Percentiles rank a stretch among this genome's conserved stretches.
Conservation (phyloP, 2,329 filamentous ascomycete genomes). For the Teratosphaeria nubilosa region DNA sequence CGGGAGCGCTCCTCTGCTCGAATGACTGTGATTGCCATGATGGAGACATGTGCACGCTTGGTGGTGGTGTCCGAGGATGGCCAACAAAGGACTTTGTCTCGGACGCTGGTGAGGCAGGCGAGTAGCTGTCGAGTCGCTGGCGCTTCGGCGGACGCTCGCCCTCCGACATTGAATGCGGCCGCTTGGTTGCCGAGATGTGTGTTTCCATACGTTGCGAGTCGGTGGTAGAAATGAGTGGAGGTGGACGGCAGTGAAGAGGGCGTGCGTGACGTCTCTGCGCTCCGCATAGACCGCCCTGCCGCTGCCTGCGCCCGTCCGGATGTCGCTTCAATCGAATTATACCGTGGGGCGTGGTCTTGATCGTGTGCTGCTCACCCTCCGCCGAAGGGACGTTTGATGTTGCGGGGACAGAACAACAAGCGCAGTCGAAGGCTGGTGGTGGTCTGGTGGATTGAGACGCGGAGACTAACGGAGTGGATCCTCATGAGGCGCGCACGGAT, state of each 20-base stretch:
- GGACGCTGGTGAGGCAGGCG: conserved; percentile 35
- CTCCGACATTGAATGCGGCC: conserved; percentile 18
- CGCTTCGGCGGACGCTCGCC: conserved; percentile 27
- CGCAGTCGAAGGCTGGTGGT: too few relatives aligned
- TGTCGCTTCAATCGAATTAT: too few relatives aligned
- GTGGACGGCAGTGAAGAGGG: neutral
- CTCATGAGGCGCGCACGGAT: neutral
- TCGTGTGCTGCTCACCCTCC: too few relatives aligned
- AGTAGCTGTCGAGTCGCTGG: conserved; percentile 31
- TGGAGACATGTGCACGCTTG: conserved; percentile 38
- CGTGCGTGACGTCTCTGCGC: neutral
- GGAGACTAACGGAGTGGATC: too few relatives aligned
- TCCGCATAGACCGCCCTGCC: too few relatives aligned
- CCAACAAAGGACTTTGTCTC: conserved; percentile 32
- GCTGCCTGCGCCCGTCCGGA: too few relatives aligned
- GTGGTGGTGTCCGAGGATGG: conserved; percentile 37
- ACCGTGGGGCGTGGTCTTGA: too few relatives aligned
- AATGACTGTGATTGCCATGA: conserved; percentile 29
- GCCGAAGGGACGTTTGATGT: too few relatives aligned
- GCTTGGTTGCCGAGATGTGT: neutral
- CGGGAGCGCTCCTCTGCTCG: conserved; percentile 6
- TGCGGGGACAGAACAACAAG: too few relatives aligned
- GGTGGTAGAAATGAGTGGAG: neutral
- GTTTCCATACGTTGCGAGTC: neutral
- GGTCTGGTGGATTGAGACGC: too few relatives aligned